These are phyloP conservation scores for Anacardium occidentale DNA, from an alignment of 345 rosid genomes.

Conservation along the genomic window DNA sequence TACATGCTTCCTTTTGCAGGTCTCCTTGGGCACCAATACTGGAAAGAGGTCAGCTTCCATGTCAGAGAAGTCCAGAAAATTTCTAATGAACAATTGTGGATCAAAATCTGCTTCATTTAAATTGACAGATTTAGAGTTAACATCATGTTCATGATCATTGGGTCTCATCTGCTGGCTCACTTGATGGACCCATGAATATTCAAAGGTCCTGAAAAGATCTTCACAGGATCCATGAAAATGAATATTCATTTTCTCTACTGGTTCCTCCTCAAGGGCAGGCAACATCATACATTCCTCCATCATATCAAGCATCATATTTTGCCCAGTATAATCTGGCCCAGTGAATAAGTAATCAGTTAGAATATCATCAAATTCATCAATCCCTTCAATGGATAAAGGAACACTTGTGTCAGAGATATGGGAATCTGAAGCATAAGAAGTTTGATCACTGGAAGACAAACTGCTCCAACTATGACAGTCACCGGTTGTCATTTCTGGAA, in stretches of 20 bases:
- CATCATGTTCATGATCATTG: slow-evolving; percentile 41
- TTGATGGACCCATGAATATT: slow-evolving; percentile 42
- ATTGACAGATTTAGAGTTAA: slow-evolving; percentile 31
- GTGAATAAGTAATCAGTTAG: slow-evolving; percentile 13
- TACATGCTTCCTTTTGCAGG: slow-evolving; percentile 50
- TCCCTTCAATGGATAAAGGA: slow-evolving; percentile 46
- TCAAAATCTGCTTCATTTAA: slow-evolving; percentile 66
- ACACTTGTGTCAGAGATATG: slow-evolving; percentile 52
- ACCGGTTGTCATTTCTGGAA: slow-evolving; percentile 34
- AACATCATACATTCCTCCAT: slow-evolving; percentile 69
- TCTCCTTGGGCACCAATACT: slow-evolving; percentile 35
- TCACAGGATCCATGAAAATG: slow-evolving; percentile 44
- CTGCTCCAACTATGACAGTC: slow-evolving; percentile 37
- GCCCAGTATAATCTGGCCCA: slow-evolving; percentile 41
- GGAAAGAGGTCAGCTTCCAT: slow-evolving; percentile 56
- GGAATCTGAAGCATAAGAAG: slow-evolving; percentile 51
- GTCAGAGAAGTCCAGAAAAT: slow-evolving; percentile 75
- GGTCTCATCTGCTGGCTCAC: slow-evolving; percentile 59
- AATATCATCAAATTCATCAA: slow-evolving; percentile 30
- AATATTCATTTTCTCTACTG: slow-evolving; percentile 41
- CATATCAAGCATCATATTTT: slow-evolving; percentile 52
- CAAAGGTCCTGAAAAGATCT: slow-evolving; percentile 36
- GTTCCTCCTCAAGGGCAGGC: slow-evolving; percentile 74
- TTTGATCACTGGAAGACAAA: slow-evolving; percentile 37
- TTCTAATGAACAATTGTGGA: slow-evolving; percentile 71